Conservation (phyloP, 768 basidiomycete genomes). For the Cystobasidium ongulense region DNA sequence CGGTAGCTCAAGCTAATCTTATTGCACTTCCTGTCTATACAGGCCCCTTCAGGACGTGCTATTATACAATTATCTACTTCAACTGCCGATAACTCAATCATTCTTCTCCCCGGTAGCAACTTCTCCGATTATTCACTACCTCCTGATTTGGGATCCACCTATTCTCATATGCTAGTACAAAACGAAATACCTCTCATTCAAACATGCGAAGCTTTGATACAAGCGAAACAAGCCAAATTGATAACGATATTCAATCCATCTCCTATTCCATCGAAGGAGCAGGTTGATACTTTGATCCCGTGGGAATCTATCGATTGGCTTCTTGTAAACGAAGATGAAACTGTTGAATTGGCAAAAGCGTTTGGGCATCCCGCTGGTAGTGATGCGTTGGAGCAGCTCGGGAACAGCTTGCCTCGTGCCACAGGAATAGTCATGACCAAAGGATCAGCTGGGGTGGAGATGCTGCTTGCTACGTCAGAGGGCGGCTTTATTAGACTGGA, state of each 20-base stretch:
- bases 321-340: slow-evolving; percentile 48
- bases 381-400: background rate
- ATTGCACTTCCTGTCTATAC: background rate
- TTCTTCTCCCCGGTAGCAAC: slow-evolving; percentile 37
- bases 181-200: slow-evolving; percentile 48
- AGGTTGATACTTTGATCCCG: slow-evolving; percentile 43
- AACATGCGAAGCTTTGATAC: slow-evolving; percentile 42
- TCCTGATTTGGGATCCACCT: slow-evolving; percentile 29
- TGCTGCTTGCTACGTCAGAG: background rate
- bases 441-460: slow-evolving; percentile 24
- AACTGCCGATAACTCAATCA: slow-evolving; percentile 49
- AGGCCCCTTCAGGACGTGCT: slow-evolving; percentile 47
- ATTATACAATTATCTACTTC: slow-evolving; percentile 47
- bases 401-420: background rate
- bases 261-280: slow-evolving; percentile 45
- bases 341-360: slow-evolving; percentile 38
- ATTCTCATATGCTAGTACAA: slow-evolving; percentile 47
- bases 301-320: slow-evolving; percentile 46
- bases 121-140: slow-evolving; percentile 30
- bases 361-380: background rate
- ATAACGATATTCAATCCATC: slow-evolving; percentile 48
- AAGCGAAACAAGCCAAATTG: slow-evolving; percentile 33
- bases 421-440: slow-evolving; percentile 30
- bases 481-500: background rate
- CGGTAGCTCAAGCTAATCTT: background rate